Percentiles rank a stretch among this genome's conserved stretches.
Evolutionary conservation across 2,329 filamentous ascomycete genomes (phyloP).

Genomic region (Coniella lustricola): DNA sequence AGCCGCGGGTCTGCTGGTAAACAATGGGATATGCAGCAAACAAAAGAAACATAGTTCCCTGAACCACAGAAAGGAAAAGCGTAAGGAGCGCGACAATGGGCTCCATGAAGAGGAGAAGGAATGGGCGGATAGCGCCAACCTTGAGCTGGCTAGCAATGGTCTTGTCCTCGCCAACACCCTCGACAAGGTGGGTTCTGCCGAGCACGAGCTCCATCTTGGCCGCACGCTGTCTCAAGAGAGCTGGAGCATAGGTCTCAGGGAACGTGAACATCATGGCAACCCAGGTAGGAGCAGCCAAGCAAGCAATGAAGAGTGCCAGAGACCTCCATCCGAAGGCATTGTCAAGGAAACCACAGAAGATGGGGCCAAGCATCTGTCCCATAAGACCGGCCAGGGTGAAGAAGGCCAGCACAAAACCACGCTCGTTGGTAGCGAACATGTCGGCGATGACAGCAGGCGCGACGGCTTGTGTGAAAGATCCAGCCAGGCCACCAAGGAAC

Average conservation of each 20-base stretch:
- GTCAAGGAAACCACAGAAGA: slow-evolving; percentile 18
- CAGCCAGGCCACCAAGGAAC: slow-evolving; percentile 59
- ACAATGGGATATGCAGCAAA: slow-evolving; percentile 42
- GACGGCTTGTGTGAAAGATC: slow-evolving; percentile 55
- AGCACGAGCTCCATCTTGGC: slow-evolving; percentile 42
- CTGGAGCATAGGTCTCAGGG: slow-evolving; percentile 55
- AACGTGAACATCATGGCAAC: slow-evolving; percentile 43
- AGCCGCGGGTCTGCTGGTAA: slow-evolving; percentile 42
- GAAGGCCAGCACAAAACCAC: slow-evolving; percentile 53
- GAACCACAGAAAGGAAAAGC: slow-evolving; percentile 42
- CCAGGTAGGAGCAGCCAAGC: slow-evolving; percentile 29
- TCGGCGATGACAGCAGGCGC: slow-evolving; percentile 56
- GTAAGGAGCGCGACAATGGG: slow-evolving; percentile 50
- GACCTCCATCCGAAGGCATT: slow-evolving; percentile 18
- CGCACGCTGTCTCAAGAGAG: slow-evolving; percentile 48
- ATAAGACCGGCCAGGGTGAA: slow-evolving; percentile 40
- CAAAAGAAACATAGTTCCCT: slow-evolving; percentile 33
- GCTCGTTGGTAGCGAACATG: slow-evolving; percentile 45
- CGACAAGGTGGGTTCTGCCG: slow-evolving; percentile 22
- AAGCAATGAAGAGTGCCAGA: slow-evolving; percentile 16
- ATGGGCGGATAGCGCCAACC: slow-evolving; percentile 27
- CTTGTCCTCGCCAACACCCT: slow-evolving; percentile 21
- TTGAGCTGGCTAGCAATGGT: slow-evolving; percentile 45
- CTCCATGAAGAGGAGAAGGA: slow-evolving; percentile 42
- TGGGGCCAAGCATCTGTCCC: slow-evolving; percentile 19